Percentiles rank a stretch among this genome's conserved stretches.
Evolutionary conservation across 1,139 yeast genomes (phyloP).

Genomic region (Geotrichum aggregatum): DNA sequence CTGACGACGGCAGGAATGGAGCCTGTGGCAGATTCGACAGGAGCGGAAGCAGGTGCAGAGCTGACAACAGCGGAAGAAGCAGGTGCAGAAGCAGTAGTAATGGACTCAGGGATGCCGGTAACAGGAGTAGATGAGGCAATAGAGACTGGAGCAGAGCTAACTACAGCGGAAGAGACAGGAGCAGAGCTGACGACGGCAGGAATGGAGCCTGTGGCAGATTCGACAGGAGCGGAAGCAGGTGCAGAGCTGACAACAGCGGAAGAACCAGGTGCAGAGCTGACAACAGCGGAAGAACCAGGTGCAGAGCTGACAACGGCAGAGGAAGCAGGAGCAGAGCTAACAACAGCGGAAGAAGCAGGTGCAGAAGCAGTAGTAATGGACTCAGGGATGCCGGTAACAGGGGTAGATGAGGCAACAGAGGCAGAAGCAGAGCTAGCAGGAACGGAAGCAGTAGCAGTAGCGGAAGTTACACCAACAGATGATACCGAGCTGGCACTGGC

Average conservation of each 20-base stretch:
- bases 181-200: background rate
- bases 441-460: too few relatives aligned
- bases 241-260: background rate
- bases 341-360: background rate
- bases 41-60: too few relatives aligned
- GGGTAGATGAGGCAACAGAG: background rate
- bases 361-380: background rate
- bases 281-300: too few relatives aligned
- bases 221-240: background rate
- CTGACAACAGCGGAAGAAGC: background rate
- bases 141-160: background rate
- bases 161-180: background rate
- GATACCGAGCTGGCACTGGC: too few relatives aligned
- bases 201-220: background rate
- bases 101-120: too few relatives aligned
- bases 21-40: background rate
- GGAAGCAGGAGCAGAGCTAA: background rate
- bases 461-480: too few relatives aligned
- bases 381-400: background rate
- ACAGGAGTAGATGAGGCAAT: too few relatives aligned
- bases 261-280: too few relatives aligned
- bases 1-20: background rate
- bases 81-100: background rate
- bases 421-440: background rate
- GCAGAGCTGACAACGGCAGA: too few relatives aligned